Evolutionary conservation across 2,329 filamentous ascomycete species (phyloP).

Genomic region (Colletotrichum camelliae): DNA sequence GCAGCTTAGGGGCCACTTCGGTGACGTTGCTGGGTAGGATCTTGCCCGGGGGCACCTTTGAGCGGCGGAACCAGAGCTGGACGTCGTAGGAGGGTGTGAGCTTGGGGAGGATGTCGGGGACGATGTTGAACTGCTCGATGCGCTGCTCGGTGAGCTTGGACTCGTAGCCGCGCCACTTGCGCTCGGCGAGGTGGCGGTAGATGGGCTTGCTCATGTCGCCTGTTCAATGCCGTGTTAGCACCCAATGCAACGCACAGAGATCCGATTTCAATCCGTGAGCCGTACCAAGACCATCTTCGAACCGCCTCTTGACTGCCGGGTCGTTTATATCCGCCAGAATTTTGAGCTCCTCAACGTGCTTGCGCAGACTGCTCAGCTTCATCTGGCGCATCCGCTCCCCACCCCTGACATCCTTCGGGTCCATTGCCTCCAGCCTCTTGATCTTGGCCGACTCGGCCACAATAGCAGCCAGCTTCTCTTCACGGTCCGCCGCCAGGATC

Average conservation of each 20-base stretch:
- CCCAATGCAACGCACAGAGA: neutral
- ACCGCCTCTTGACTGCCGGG: slow-evolving; percentile 88
- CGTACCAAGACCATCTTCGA: slow-evolving; percentile 89
- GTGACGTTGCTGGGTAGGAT: slow-evolving; percentile 78
- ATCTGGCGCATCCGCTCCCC: slow-evolving; percentile 70
- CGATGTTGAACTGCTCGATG: slow-evolving; percentile 82
- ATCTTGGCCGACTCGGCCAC: slow-evolving; percentile 71
- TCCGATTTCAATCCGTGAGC: slow-evolving; percentile 11
- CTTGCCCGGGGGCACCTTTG: slow-evolving; percentile 75
- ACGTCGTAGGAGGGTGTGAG: slow-evolving; percentile 82
- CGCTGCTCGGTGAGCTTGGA: slow-evolving; percentile 82
- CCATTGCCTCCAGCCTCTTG: slow-evolving; percentile 65
- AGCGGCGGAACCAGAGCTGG: slow-evolving; percentile 77
- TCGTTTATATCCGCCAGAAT: slow-evolving; percentile 95
- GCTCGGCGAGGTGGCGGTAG: slow-evolving; percentile 87
- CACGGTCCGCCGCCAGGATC: slow-evolving; percentile 78
- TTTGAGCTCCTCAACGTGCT: slow-evolving; percentile 79
- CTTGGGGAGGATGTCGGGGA: slow-evolving; percentile 85
- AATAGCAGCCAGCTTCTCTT: slow-evolving; percentile 81
- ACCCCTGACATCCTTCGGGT: slow-evolving; percentile 62
- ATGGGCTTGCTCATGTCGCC: slow-evolving; percentile 96
- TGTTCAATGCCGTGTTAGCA: slow-evolving; percentile 38
- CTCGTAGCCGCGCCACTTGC: slow-evolving; percentile 87
- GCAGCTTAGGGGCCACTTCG: slow-evolving; percentile 75
- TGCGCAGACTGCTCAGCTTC: slow-evolving; percentile 72